A percentile compares a stretch with the other conserved stretches of the same genome.
phyloP scores from a whole-genome alignment of 805 yeast species.

The Saturnispora galanensis region DNA sequence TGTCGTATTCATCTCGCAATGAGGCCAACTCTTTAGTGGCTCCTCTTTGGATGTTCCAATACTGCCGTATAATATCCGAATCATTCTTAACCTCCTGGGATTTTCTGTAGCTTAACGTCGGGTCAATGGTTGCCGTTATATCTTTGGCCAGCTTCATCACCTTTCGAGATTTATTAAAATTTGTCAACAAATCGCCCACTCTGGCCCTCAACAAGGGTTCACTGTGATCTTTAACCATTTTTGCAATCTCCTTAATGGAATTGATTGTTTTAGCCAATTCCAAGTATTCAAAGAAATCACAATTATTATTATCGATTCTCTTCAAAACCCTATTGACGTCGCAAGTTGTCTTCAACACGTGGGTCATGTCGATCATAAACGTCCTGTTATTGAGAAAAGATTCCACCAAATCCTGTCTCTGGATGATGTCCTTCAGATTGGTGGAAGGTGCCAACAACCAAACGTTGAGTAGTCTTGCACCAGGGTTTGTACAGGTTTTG shows the following conservation, averaged over 20 bases:
- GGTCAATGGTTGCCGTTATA: constrained; percentile 21
- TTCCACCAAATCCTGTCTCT: constrained; percentile 45
- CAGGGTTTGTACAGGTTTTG: constrained; percentile 71
- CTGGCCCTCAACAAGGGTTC: constrained; percentile 8
- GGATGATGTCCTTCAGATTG: constrained; percentile 41
- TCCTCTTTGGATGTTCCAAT: constrained; percentile 20
- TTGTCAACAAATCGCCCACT: constrained; percentile 16
- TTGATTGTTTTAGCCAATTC: constrained; percentile 23
- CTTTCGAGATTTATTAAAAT: constrained; percentile 10
- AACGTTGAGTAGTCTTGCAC: constrained; percentile 64
- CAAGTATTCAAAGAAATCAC: constrained; percentile 23
- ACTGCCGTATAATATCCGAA: constrained; percentile 16
- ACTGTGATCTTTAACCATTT: constrained; percentile 10
- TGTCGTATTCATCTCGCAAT: constrained; percentile 17
- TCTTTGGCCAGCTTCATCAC: constrained; percentile 20
- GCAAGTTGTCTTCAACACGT: constrained; percentile 34
- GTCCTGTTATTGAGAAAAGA: constrained; percentile 28
- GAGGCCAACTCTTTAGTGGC: constrained; percentile 16
- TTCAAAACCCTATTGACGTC: constrained; percentile 56
- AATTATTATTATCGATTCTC: constrained; percentile 35
- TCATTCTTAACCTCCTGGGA: constrained; percentile 16
- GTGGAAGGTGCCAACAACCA: constrained; percentile 81
- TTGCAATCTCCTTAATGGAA: constrained; percentile 23
- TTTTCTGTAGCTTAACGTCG: constrained; percentile 14
- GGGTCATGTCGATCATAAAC: constrained; percentile 26